Evolutionary conservation across 2,329 filamentous ascomycete species (phyloP), one percentile per base, ranked within the genome.

Genomic region (Calonectria pteridis): DNA sequence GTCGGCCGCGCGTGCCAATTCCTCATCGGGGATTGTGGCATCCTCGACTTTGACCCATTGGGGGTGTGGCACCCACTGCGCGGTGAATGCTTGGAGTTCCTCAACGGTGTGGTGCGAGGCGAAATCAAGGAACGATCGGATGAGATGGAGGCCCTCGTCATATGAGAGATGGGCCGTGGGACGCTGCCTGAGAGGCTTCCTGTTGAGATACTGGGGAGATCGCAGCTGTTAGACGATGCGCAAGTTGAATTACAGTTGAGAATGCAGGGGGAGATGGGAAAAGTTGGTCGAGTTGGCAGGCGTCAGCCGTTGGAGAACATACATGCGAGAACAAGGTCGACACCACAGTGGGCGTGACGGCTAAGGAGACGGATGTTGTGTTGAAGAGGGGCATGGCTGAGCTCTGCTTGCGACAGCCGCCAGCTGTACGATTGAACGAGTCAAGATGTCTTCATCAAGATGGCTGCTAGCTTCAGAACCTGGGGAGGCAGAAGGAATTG

Each of bases 161-260:
- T 99, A 99, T 67, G 95, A 96, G 70, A 99, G 92, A 83, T 98
- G 95, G 1, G 94, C 94, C 1, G 95, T 98, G 0, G 96, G 96
- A 76, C 96, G 96, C 77, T 96, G 88, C 75, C 90, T 92, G 35
- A 93, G 88, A 1, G 92, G 90, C 81, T 94, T 94, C 76, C 94
- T 93, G 81, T 98, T 94, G 74, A 98, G 88, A 84, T 97, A 98
- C 94, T 97, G 69, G 35, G 69, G 69, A 69, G 46, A 53, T 13
- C n/a, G 28, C 40, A 29, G 46, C 64, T 62, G 66, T 77, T 58
- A 79, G 73, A 67, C 20, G 40, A 58, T 33, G 40, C 37, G 29
- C 46, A n/a, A 59, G 26, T 64, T 40, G 31, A 59, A 26, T 2
- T 16, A 35, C 20, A 28, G 37, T 23, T 29, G 29, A 68, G 65